These are phyloP conservation scores for Calycina herbarum DNA, from an alignment of 2,329 filamentous ascomycete genomes.

Conservation along the genomic window DNA sequence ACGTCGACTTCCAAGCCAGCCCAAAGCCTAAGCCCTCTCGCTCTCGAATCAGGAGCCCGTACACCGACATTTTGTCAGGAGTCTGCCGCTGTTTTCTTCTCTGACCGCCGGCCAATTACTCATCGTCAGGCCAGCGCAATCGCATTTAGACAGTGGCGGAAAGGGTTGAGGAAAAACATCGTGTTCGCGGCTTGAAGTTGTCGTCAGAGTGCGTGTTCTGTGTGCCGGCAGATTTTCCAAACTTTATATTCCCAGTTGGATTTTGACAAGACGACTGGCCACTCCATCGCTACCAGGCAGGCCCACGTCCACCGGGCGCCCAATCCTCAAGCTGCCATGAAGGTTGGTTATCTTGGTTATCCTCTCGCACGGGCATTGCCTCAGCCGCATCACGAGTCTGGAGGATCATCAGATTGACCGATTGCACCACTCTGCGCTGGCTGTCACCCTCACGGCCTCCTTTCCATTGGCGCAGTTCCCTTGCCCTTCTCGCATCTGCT, in stretches of 20 bases:
- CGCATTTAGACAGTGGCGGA: neutral
- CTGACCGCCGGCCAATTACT: conserved; percentile 9
- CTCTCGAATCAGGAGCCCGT: conserved; percentile 14
- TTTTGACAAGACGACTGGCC: neutral
- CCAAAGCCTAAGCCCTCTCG: conserved; percentile 5
- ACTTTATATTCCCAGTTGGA: conserved; percentile 1
- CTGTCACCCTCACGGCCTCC: neutral
- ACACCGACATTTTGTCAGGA: conserved; percentile 20
- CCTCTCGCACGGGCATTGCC: neutral
- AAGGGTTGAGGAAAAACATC: neutral
- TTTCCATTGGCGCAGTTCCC: neutral
- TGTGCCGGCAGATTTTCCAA: conserved; percentile 1
- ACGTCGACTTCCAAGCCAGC: neutral
- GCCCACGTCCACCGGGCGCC: neutral
- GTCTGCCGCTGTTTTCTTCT: conserved; percentile 1
- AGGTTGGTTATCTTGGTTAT: neutral
- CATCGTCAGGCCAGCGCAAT: neutral
- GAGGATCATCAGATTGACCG: conserved; percentile 2
- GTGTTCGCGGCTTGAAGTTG: neutral
- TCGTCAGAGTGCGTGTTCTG: neutral
- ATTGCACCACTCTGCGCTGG: conserved; percentile 1
- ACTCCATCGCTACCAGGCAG: neutral
- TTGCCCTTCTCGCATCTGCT: neutral
- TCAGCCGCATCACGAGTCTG: conserved; percentile 13
- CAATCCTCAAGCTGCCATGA: neutral